Conservation (phyloP, 2,329 filamentous ascomycete species). For the Knufia fluminis region DNA sequence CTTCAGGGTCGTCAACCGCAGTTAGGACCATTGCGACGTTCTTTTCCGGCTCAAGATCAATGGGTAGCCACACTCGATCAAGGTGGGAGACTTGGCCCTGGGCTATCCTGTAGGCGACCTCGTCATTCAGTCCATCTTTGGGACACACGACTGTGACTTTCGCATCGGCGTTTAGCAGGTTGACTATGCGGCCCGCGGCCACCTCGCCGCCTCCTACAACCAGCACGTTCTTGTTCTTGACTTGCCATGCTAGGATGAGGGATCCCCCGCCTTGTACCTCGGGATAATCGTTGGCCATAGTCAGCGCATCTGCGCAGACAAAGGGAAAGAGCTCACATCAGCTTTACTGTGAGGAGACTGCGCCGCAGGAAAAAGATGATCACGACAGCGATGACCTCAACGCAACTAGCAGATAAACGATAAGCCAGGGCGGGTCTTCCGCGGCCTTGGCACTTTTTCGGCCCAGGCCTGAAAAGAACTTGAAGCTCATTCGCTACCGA, state of each 20-base stretch:
- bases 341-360: conserved; percentile 8
- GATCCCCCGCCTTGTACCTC: conserved; percentile 83
- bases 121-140: conserved; percentile 67
- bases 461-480: background rate
- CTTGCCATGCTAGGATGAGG: conserved; percentile 91
- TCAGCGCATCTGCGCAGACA: conserved; percentile 13
- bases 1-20: conserved; percentile 84
- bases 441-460: background rate
- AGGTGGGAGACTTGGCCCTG: conserved; percentile 68
- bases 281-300: conserved; percentile 55
- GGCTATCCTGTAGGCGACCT: conserved; percentile 73
- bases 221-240: conserved; percentile 78
- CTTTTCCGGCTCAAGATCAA: conserved; percentile 64
- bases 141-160: conserved; percentile 80
- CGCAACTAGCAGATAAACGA: conserved; percentile 6
- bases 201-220: conserved; percentile 95
- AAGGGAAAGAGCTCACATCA: conserved; percentile 16
- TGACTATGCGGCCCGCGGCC: conserved; percentile 84
- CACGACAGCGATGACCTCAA: conserved; percentile 1
- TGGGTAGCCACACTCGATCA: conserved; percentile 73
- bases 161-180: conserved; percentile 91
- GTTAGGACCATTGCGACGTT: conserved; percentile 75
- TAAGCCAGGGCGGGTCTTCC: background rate
- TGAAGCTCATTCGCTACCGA: background rate
- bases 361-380: conserved; percentile 16